Conservation (phyloP, 805 yeast genomes). For the Metahyphopichia silvanorum region DNA sequence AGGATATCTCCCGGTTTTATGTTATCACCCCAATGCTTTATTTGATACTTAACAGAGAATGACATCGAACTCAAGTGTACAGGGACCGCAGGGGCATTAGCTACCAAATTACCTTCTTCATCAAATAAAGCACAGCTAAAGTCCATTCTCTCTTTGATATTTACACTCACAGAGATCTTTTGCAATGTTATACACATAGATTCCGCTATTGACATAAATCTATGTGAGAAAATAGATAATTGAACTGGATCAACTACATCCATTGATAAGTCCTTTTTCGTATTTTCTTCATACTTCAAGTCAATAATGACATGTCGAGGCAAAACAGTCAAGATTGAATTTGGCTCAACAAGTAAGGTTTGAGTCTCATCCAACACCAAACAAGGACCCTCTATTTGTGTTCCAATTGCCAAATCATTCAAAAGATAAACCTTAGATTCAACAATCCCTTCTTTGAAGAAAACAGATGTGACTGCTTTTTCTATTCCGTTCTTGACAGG, state of each 20-base stretch:
- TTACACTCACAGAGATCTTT: constrained; percentile 77
- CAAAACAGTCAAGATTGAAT: constrained; percentile 51
- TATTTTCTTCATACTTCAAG: not conserved
- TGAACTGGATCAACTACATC: constrained; percentile 61
- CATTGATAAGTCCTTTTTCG: constrained; percentile 5
- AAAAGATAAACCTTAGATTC: constrained; percentile 49
- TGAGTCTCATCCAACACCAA: constrained; percentile 78
- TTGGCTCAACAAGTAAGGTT: constrained; percentile 71
- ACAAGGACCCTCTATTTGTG: constrained; percentile 63
- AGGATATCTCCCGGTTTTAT: constrained; percentile 71
- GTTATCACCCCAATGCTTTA: constrained; percentile 59
- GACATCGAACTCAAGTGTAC: constrained; percentile 88
- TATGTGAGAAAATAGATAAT: constrained; percentile 73
- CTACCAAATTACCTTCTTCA: constrained; percentile 71
- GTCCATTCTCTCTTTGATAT: constrained; percentile 79
- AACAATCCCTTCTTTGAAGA: constrained; percentile 49
- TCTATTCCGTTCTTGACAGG: constrained; percentile 2
- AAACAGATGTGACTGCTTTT: constrained; percentile 30
- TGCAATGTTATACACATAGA: constrained; percentile 82
- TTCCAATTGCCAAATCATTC: constrained; percentile 53
- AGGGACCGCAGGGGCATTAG: constrained; percentile 87
- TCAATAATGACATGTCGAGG: constrained; percentile 60
- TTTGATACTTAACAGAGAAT: constrained; percentile 68
- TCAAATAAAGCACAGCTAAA: constrained; percentile 84
- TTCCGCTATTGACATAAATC: constrained; percentile 89